These are phyloP conservation scores for Microbotryomycetes sp. DNA, from an alignment of 1,284 basidiomycete genomes.

Conservation along the genomic window DNA sequence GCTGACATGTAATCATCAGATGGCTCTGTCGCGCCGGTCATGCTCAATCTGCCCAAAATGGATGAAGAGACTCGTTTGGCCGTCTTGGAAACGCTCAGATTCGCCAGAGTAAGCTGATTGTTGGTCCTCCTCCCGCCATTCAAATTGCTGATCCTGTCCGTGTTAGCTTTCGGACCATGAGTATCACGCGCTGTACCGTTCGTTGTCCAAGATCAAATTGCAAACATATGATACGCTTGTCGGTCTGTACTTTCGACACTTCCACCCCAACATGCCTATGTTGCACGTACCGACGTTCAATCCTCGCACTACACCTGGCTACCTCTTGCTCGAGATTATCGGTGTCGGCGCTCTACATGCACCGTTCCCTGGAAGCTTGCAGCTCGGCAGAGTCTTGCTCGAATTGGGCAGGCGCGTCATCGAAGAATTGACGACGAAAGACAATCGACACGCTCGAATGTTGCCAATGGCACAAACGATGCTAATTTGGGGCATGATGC, in stretches of 20 bases:
- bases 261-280: constrained; percentile 2
- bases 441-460: constrained; percentile 7
- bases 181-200: constrained; percentile 1
- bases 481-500: background rate
- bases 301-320: constrained; percentile 5
- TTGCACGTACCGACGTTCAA: constrained; percentile 10
- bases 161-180: background rate
- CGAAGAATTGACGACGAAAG: constrained; percentile 8
- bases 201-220: background rate
- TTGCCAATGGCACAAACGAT: constrained; percentile 2
- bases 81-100: constrained; percentile 10
- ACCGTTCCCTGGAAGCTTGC: background rate
- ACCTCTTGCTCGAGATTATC: constrained; percentile 12
- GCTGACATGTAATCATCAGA: background rate
- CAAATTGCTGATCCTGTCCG: no score
- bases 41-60: background rate
- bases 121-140: background rate
- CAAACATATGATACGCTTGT: background rate
- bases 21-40: background rate
- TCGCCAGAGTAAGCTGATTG: background rate
- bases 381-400: constrained; percentile 4
- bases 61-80: constrained; percentile 8
- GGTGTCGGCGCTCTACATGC: constrained; percentile 11
- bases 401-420: constrained; percentile 1
- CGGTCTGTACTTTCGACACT: constrained; percentile 9